These are phyloP conservation scores for Pneumocystis wakefieldiae DNA, from an alignment of 1,139 yeast species.

Conservation along the genomic window DNA sequence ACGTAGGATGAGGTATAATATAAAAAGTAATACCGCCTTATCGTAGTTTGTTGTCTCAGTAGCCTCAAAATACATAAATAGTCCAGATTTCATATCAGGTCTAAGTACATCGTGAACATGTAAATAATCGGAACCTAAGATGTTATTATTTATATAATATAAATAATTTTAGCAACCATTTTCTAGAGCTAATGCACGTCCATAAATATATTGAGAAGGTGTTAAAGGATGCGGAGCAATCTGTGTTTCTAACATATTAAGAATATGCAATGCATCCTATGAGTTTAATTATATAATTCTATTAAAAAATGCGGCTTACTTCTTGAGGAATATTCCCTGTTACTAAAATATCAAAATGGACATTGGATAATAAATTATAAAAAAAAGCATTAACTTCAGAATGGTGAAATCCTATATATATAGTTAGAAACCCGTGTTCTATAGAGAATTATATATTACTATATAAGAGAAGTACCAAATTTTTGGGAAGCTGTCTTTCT, in stretches of 20 bases:
- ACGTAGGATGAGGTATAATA: constrained; percentile 54
- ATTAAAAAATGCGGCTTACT: not conserved
- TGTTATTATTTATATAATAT: not conserved
- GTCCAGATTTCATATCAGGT: constrained; percentile 64
- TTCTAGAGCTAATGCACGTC: not conserved
- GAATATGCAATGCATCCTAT: not conserved
- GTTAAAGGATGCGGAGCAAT: not conserved
- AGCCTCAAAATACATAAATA: constrained; percentile 61
- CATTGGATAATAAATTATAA: not conserved
- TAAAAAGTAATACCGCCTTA: constrained; percentile 37
- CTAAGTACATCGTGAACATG: constrained; percentile 38
- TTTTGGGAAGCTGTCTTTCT: not conserved
- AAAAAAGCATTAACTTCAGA: not conserved
- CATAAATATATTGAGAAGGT: not conserved
- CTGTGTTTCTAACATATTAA: not conserved
- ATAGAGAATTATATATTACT: not conserved
- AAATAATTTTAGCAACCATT: not conserved
- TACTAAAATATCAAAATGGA: not conserved
- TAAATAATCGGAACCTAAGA: constrained; percentile 2
- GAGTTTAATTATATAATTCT: not conserved
- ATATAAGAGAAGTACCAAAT: not conserved
- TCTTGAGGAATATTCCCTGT: not conserved
- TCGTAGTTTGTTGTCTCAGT: constrained; percentile 33
- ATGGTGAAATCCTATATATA: not conserved
- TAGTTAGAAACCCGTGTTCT: not conserved